phyloP scores from a whole-genome alignment of 192 early-diverging fungal genomes.

The Coemansia sp. region DNA sequence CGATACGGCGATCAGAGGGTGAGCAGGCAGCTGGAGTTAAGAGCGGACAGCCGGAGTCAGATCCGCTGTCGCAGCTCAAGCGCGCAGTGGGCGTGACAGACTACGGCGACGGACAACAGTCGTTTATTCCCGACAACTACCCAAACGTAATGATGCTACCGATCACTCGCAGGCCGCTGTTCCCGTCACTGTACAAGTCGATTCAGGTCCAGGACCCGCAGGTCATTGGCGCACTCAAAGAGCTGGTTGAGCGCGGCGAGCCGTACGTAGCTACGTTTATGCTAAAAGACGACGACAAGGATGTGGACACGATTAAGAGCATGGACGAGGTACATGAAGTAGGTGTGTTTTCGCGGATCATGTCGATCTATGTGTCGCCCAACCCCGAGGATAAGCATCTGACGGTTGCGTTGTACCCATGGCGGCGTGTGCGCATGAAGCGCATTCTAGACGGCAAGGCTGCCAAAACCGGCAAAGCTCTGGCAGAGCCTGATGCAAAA shows the following conservation, averaged over 20 bases:
- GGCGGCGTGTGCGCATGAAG: conserved; percentile 84
- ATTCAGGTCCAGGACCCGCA: conserved; percentile 94
- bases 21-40: background rate
- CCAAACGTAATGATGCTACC: conserved; percentile 94
- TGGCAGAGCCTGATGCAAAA: background rate
- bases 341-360: conserved; percentile 97
- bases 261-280: conserved; percentile 98
- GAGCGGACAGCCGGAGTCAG: conserved; percentile 2
- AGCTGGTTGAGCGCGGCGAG: conserved; percentile 85
- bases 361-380: conserved; percentile 84
- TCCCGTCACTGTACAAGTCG: conserved; percentile 98
- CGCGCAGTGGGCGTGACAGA: conserved; percentile 63
- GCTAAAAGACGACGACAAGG: conserved; percentile 85
- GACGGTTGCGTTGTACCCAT: conserved; percentile 95
- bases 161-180: conserved; percentile 87
- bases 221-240: conserved; percentile 89
- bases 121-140: conserved; percentile 86
- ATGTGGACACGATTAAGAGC: conserved; percentile 76
- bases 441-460: conserved; percentile 20
- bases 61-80: conserved; percentile 47
- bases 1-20: background rate
- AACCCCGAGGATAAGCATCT: conserved; percentile 76
- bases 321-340: conserved; percentile 82
- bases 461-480: background rate
- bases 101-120: conserved; percentile 65